Evolutionary conservation across 805 yeast species (phyloP), one percentile per base, ranked within the genome.

Genomic region (Candida xyloterini): DNA sequence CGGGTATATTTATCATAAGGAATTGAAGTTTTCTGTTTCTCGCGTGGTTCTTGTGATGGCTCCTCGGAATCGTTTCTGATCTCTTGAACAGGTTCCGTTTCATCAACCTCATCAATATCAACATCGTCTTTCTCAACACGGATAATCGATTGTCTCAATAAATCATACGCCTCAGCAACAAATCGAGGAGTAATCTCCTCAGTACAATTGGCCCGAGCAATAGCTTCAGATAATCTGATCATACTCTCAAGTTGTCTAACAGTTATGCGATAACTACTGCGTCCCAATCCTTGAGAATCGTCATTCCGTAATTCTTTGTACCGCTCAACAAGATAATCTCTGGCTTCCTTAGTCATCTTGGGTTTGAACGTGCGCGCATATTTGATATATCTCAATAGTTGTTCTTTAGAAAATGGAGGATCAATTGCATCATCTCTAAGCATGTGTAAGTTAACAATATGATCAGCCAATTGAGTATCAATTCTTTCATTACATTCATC

Each of bases 341-440:
- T 71, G 1, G 98, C 93, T 40, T 78, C 87, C 47, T 76, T 77
- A 4, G 89, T 79, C 84, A 91, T 77, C 48, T 74, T 77, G 2
- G 99, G 99, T 64, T 84, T 87, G 72, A 91, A 89, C 2, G 96
- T 88, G 50, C 85, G 78, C 2, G 98, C 97, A 57, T 90, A 93
- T 54, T 78, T 83, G 62, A 91, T 90, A 61, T 89, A 91, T 47
- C 96, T 74, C 36, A 87, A 73, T 30, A 91, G 73, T 64, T 90
- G 95, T 45, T 89, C 95, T 5, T 95, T 89, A 23, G 85, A 73
- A 59, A 75, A 93, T 15, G 96, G 96, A 2, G 97, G 90, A 46
- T 81, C 70, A 40, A 93, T 86, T 3, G 98, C 97, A 13, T 72
- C 86, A 59, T 93, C 99, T 48, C 89, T 76, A 45, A 76, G 74